Evolutionary conservation across 441 rosid species (phyloP), one percentile per base, ranked within the genome.

Genomic region (Syzygium malaccense): DNA sequence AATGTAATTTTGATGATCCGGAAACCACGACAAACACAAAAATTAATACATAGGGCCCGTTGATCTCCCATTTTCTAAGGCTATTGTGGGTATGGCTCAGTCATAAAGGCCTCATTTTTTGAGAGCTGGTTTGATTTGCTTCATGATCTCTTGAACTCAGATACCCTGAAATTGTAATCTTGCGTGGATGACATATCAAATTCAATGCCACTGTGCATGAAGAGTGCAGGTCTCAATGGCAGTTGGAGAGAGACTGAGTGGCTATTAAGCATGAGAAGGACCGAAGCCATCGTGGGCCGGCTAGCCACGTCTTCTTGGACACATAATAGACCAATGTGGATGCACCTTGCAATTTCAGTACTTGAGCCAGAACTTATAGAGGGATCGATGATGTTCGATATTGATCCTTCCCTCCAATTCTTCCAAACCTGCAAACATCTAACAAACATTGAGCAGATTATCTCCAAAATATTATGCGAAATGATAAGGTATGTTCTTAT

Each of bases 121-220:
- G 13, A 32, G 45, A 66, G 9, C 4, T 17, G 14, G 45, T 9
- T 32, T 12, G 25, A 66, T 8, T 18, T 66, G 6, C 6, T 33
- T 66, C 78, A 32, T 66, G 78, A 66, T 66, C 12, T 19, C 3
- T 17, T 3, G 7, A 66, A 6, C 5, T 32, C 3, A 66, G 7
- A 1, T 33, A 32, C 25, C 2, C 45, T 0, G 0, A 3, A 66
- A 32, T 4, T 66, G 41, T 58, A 58, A 58, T 26, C 32, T 5
- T 60, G 32, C 8, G 1, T 32, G 23, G 41, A 30, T 66, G 78
- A 5, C 79, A 19, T 9, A 68, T 33, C 26, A 18, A 7, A 33
- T 33, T 68, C 48, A 0, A 0, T 5, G 14, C 13, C 2, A 1
- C 2, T 33, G 1, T 33, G 7, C 4, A 8, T 2, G 45, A 18